These are phyloP conservation scores for Cubamyces lactineus DNA, from an alignment of 768 basidiomycete species.

Conservation along the genomic window DNA sequence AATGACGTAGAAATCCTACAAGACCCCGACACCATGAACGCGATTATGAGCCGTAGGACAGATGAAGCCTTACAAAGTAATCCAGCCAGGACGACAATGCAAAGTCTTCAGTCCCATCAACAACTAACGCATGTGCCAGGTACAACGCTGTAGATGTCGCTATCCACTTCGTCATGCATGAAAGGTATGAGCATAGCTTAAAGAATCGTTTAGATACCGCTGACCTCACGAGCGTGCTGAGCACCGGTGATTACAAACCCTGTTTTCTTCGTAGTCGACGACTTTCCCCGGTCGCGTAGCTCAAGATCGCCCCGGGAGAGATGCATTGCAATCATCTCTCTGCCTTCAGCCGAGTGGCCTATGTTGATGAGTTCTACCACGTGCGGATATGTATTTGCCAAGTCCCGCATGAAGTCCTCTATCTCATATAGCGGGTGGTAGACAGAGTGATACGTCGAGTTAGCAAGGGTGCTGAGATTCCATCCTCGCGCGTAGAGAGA, in stretches of 20 bases:
- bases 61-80: slow-evolving; percentile 47
- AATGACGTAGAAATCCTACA: slow-evolving; percentile 66
- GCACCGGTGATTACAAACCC: slow-evolving; percentile 74
- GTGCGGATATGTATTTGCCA: slow-evolving; percentile 52
- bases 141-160: slow-evolving; percentile 76
- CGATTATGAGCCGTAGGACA: not conserved
- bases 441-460: slow-evolving; percentile 41
- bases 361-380: slow-evolving; percentile 48
- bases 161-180: slow-evolving; percentile 61
- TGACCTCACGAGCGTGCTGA: slow-evolving; percentile 76
- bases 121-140: slow-evolving; percentile 68
- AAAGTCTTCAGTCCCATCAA: slow-evolving; percentile 48
- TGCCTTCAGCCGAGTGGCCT: slow-evolving; percentile 60
- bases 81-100: slow-evolving; percentile 56
- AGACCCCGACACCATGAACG: not conserved
- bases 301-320: slow-evolving; percentile 41
- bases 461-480: slow-evolving; percentile 33
- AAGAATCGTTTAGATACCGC: slow-evolving; percentile 29
- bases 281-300: slow-evolving; percentile 13
- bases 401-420: slow-evolving; percentile 51
- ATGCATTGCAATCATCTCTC: slow-evolving; percentile 58
- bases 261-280: slow-evolving; percentile 18
- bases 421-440: slow-evolving; percentile 66
- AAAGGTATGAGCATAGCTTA: not conserved
- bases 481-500: slow-evolving; percentile 15